Evolutionary conservation across 345 rosid genomes (phyloP), one percentile per base, ranked within the genome.

Genomic region (Boechera divaricarpa): DNA sequence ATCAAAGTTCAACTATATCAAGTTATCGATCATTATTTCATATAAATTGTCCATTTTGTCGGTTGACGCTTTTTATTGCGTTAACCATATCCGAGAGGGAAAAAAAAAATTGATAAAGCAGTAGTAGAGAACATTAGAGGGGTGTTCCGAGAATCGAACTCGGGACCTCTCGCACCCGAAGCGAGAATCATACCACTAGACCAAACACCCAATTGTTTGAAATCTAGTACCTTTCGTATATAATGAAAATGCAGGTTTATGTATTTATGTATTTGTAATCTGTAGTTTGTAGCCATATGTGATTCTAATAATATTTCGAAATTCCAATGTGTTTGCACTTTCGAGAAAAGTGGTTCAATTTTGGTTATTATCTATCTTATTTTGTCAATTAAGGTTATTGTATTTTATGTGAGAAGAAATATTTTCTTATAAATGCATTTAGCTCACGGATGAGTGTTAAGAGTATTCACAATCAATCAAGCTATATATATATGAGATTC

Each of bases 171-270:
- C 87, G 94, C 92, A 89, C 91, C 95, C 90, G 92, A 91, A 89
- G 97, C 90, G 89, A 89, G 93, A 93, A 89, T 89, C 95, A 91
- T 89, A 87, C 92, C 93, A 88, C 97, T 87, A 86, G 94, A 90
- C 93, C 92, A 93, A 89, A 86, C 90, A 86, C 88, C 88, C 92
- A 9, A 16, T 32, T 54, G 47, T 0, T 3, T 0, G 0, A 10
- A 10, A 0, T 38, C 1, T 0, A 2, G 1, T 38, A 11, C 10
- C 28, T 0, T 0, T 2, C 0, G 0, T 10, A 5, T 51, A 62
- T 72, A 58, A 9, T 28, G 1, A 1, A 21, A 3, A 8, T 5
- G 1, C 5, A 15, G 1, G 2, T 45, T 47, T 63, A 2, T 44
- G 8, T 60, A 10, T 10, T 4, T n/a, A 28, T 3, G 29, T 28